phyloP scores from a whole-genome alignment of 345 rosid genomes.

The Rhizophora mangle region DNA sequence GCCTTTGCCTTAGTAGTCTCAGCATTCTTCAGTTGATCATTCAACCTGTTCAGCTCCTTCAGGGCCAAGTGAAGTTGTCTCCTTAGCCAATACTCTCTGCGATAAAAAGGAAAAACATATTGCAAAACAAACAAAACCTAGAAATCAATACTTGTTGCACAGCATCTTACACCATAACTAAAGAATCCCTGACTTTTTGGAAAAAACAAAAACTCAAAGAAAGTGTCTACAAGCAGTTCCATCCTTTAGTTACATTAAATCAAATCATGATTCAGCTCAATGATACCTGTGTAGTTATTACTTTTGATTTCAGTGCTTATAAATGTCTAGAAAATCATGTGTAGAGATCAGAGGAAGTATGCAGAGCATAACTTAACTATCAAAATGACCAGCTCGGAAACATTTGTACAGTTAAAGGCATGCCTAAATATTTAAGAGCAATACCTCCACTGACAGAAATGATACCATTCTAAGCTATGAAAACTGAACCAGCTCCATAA shows the following conservation, averaged over 20 bases:
- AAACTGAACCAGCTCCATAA: too few species aligned
- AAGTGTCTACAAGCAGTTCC: background rate
- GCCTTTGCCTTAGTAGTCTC: slow-evolving; percentile 68
- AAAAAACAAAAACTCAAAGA: background rate
- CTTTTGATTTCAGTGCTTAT: background rate
- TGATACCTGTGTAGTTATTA: background rate
- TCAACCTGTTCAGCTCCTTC: slow-evolving; percentile 67
- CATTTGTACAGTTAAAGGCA: background rate
- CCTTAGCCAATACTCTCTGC: slow-evolving; percentile 76
- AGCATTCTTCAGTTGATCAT: slow-evolving; percentile 71
- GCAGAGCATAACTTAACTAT: background rate
- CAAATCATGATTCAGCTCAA: background rate
- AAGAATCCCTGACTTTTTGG: background rate
- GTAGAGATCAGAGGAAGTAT: background rate
- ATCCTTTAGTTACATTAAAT: background rate
- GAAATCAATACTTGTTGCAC: background rate
- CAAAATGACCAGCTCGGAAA: background rate
- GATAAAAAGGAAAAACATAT: background rate
- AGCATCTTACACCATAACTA: background rate
- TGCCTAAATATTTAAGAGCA: background rate
- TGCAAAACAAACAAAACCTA: background rate
- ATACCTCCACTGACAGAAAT: too few species aligned
- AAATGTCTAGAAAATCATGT: background rate
- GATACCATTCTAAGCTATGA: too few species aligned
- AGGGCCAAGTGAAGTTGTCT: slow-evolving; percentile 83